Evolutionary conservation across 352 stramenopile species (phyloP), one percentile per base, ranked within the genome.

Genomic region (Globisporangium barbulae): DNA sequence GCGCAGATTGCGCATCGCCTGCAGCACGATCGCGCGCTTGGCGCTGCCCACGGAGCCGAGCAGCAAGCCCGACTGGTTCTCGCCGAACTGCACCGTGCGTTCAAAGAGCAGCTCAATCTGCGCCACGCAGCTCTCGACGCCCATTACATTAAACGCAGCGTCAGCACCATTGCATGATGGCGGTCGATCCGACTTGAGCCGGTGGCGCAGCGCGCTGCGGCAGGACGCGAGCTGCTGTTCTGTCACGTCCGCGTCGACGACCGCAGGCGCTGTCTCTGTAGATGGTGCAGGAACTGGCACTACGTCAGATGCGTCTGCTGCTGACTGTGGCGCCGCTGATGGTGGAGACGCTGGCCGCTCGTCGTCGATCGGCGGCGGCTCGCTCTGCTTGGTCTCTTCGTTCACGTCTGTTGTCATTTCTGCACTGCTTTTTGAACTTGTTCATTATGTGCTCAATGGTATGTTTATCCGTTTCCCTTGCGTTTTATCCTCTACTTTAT

Each of bases 61-160:
- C 28, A 95, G 65, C 61, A 95, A 54, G 3, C 80, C 84, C 21
- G 82, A 92, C 63, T 95, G 84, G 72, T 89, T 93, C 57, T 95
- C 83, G 13, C 86, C 86, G 42, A 69, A 78, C 45, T 75, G 64
- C 44, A 91, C 72, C 10, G 84, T 94, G 53, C 86, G 81, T 57
- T 87, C 78, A 42, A 93, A 85, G 2, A 93, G 71, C 37, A 72
- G 67, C 53, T 88, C 79, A 3, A 92, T 57, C 56, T 79, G 74
- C n/a, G 63, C 61, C 21, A 72, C 50, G 72, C 68, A 69, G 45
- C 64, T 59, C 22, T 53, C 37, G 25, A 63, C 55, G 30, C 31
- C 56, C 48, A 69, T 65, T 44, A 67, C 63, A 12, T 57, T 21
- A 55, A 65, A 70, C 48, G 58, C 37, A 9, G 60, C 62, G 7